Percentiles rank a stretch among this genome's conserved stretches.
Conservation (phyloP, 2,329 filamentous ascomycete genomes). For the Ophiostoma quercus region DNA sequence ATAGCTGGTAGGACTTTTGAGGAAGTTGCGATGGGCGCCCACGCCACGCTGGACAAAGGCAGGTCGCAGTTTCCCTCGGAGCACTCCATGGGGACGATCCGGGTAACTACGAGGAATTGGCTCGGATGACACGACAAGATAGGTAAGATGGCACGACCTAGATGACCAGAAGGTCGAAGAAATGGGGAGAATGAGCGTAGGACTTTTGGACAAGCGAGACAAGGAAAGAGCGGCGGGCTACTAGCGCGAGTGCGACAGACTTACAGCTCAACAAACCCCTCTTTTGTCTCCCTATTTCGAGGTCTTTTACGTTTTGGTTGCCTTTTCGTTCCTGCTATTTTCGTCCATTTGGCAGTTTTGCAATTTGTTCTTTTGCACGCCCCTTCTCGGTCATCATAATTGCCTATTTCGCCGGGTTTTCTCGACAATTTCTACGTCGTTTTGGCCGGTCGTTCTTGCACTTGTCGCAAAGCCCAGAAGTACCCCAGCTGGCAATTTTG, state of each 20-base stretch:
- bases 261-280: conserved; percentile 20
- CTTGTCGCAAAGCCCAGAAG: conserved; percentile 12
- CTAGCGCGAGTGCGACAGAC: conserved; percentile 21
- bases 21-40: conserved; percentile 4
- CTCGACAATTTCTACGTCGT: background rate
- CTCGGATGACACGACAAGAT: conserved; percentile 15
- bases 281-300: conserved; percentile 14
- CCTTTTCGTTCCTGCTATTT: conserved; percentile 1
- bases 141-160: conserved; percentile 13
- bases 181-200: conserved; percentile 20
- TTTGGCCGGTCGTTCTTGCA: conserved; percentile 4
- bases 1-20: conserved; percentile 13
- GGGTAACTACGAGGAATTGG: conserved; percentile 11
- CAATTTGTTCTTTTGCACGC: background rate
- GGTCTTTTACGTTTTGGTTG: conserved; percentile 11
- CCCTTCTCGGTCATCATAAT: background rate
- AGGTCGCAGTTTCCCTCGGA: conserved; percentile 17
- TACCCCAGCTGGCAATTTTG: background rate
- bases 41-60: background rate
- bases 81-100: conserved; percentile 22
- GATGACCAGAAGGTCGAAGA: conserved; percentile 7
- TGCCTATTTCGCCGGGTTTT: background rate
- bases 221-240: conserved; percentile 17
- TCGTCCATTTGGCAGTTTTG: background rate
- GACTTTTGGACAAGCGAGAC: conserved; percentile 20